Evolutionary conservation across 2,329 filamentous ascomycete species (phyloP).

Genomic region (Plenodomus biglobosus): DNA sequence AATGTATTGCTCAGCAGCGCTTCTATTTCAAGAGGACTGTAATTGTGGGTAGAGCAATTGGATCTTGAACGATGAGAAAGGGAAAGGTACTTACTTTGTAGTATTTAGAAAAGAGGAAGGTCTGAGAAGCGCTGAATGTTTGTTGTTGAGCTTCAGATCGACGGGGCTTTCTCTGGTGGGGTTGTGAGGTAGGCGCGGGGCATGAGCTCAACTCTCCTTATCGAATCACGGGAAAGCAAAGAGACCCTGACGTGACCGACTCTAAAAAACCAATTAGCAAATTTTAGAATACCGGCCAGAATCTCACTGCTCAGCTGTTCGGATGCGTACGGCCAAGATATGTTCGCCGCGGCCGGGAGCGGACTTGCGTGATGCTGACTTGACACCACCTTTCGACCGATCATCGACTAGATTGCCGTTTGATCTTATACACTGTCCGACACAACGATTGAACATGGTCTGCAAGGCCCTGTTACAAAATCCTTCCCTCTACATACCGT

Average conservation of each 20-base stretch:
- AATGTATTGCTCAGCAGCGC: slow-evolving; percentile 2
- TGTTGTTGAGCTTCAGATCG: slow-evolving; percentile 20
- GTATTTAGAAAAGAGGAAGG: slow-evolving; percentile 11
- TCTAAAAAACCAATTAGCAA: slow-evolving; percentile 10
- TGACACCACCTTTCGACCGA: neutral
- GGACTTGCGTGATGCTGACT: neutral
- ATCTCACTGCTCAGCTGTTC: slow-evolving; percentile 7
- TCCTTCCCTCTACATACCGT: neutral
- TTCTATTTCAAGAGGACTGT: neutral
- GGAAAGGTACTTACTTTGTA: slow-evolving; percentile 20
- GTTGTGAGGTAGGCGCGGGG: slow-evolving; percentile 7
- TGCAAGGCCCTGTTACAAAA: too few relatives aligned
- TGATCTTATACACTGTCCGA: neutral
- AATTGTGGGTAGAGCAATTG: slow-evolving; percentile 1
- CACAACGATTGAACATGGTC: too few relatives aligned
- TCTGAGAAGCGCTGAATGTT: slow-evolving; percentile 18
- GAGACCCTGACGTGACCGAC: slow-evolving; percentile 5
- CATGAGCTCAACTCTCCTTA: slow-evolving; percentile 19
- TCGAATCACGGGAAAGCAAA: slow-evolving; percentile 31
- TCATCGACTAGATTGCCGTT: neutral
- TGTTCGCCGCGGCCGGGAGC: slow-evolving; percentile 28
- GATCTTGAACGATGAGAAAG: slow-evolving; percentile 3
- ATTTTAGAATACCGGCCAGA: slow-evolving; percentile 6
- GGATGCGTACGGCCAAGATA: slow-evolving; percentile 7
- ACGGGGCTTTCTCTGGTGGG: neutral